Evolutionary conservation across 2,329 filamentous ascomycete species (phyloP).

Genomic region (Myrmaecium sp.): DNA sequence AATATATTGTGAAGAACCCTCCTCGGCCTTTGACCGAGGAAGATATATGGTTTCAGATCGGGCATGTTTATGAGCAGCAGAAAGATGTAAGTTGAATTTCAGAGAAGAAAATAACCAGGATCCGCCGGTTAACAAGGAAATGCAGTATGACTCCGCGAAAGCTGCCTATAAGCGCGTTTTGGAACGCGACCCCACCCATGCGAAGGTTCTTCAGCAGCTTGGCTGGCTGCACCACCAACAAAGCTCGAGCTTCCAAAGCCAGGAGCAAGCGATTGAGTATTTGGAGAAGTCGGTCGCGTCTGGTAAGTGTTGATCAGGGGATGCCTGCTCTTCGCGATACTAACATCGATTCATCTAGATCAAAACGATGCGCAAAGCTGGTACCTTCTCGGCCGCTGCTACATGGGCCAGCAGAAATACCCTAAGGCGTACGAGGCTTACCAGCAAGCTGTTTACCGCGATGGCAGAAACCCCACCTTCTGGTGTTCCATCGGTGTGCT

Average conservation of each 20-base stretch:
- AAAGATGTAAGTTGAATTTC: slow-evolving; percentile 63
- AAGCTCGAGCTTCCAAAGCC: slow-evolving; percentile 75
- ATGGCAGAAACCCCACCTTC: slow-evolving; percentile 94
- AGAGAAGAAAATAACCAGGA: background rate
- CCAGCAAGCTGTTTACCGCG: slow-evolving; percentile 94
- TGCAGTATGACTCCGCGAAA: slow-evolving; percentile 81
- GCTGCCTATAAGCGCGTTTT: slow-evolving; percentile 82
- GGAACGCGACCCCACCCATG: slow-evolving; percentile 86
- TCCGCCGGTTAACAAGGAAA: no score
- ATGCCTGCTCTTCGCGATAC: slow-evolving; percentile 6
- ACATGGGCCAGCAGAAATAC: slow-evolving; percentile 99
- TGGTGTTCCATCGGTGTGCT: slow-evolving; percentile 99
- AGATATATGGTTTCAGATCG: slow-evolving; percentile 99
- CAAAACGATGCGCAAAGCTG: slow-evolving; percentile 93
- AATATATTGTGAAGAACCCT: slow-evolving; percentile 88
- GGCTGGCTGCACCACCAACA: slow-evolving; percentile 97
- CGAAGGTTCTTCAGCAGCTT: slow-evolving; percentile 93
- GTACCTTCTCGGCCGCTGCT: slow-evolving; percentile 94
- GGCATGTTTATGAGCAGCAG: slow-evolving; percentile 95
- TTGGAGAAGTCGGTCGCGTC: slow-evolving; percentile 90
- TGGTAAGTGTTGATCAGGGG: slow-evolving; percentile 38
- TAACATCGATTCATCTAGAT: slow-evolving; percentile 36
- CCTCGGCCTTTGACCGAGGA: slow-evolving; percentile 87
- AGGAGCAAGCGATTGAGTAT: slow-evolving; percentile 93
- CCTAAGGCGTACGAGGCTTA: slow-evolving; percentile 97